Base-by-base conservation (phyloP, 148 eudicot genomes). In the Salicornia ramosissima region DNA sequence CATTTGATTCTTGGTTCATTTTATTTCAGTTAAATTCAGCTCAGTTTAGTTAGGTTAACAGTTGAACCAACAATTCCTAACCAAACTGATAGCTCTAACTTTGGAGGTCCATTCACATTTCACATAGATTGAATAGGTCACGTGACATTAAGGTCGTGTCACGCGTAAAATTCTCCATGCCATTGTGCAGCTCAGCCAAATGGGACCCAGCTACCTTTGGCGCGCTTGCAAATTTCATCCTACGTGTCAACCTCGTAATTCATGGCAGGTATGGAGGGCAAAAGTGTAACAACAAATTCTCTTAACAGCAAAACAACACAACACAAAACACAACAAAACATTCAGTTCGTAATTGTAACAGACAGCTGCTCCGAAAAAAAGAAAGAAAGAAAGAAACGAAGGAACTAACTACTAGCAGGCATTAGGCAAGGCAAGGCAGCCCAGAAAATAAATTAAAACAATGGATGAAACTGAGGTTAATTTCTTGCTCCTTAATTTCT, bases 281-380 rank as follows among this genome's bases (percentile, higher is more conserved):
- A 49, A 42, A 43, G 14, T 6, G 85, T 81, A 53, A 69, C 1
- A 30, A 31, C 39, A 55, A 9, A 0, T 6, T 25, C 28, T 52
- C 40, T 10, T 36, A 36, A 19, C 56, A 67, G 53, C 58, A n/a
- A n/a, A n/a, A n/a, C n/a, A n/a, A n/a, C n/a, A n/a, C n/a, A n/a
- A n/a, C n/a, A n/a, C n/a, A n/a, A n/a, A n/a, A n/a, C n/a, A n/a
- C n/a, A 54, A 33, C 63, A 74, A 64, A 67, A 77, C 69, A 70
- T 84, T 88, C 86, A 77, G 88, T 88, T 88, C 86, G 71, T 85
- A 88, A 88, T 88, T 84, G 71, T 85, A 88, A 88, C 95, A 85
- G 87, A 88, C 87, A 77, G 81, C 78, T 70, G 68, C 78, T 73
- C 55, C 72, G 68, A 67, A 78, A 71, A 65, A 71, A 53, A 63